Evolutionary conservation across 345 rosid species (phyloP), one percentile per base, ranked within the genome.

Genomic region (Populus alba): DNA sequence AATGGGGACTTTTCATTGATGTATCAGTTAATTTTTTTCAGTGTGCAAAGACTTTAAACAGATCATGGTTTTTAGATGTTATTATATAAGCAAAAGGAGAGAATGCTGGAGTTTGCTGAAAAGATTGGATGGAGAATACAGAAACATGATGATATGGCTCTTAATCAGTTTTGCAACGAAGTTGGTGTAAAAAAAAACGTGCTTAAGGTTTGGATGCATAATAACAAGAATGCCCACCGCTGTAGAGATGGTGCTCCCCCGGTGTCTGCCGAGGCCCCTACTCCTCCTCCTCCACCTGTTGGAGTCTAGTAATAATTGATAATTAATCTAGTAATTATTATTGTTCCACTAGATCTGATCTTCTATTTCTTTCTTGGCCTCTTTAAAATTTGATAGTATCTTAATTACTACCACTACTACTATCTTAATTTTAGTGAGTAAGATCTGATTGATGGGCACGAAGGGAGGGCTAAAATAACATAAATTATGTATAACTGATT

Each of bases 171-270:
- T 22, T 80, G 82, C 55, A 49, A 63, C 23, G 82, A 80, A 45
- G 9, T 43, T 51, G 82, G 79, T 59, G 71, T 80, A 11, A 80
- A 75, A 25, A 70, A 79, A 41, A 69, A 75, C 20, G 82, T 80
- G 53, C 79, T 80, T 49, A 75, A 80, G 75, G 82, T 80, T 29
- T 80, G 82, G 82, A 80, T 80, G 82, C 82, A 80, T 63, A 80
- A 80, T 45, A 80, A 80, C 70, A 80, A 80, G 57, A 77, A 69
- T 55, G 68, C 59, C 29, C 73, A 77, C 43, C 74, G 79, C 74
- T 74, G 68, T 41, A 25, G 43, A 27, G 79, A 67, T 22, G 62
- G 27, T 49, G 43, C 18, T 57, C 68, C 37, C 2, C 74, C 38
- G 8, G 41, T 5, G 45, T 7, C 72, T 29, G 35, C 41, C 17